phyloP scores from a whole-genome alignment of 106 monocot genomes.

The Gastrodia elata region DNA sequence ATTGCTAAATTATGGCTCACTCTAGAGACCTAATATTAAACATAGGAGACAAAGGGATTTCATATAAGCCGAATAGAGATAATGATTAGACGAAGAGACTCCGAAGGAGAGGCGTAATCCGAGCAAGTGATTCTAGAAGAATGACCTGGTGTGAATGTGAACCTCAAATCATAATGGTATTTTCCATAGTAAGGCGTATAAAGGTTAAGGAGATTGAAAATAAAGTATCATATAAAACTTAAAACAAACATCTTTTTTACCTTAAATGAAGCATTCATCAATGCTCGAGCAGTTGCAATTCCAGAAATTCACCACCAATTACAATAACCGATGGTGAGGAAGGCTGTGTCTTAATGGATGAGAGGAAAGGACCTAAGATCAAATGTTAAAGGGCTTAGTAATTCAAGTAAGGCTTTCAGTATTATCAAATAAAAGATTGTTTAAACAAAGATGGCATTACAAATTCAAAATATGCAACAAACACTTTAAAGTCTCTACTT shows the following conservation, averaged over 20 bases:
- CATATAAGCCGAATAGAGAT: no score
- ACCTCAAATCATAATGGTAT: neutral
- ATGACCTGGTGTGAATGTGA: conserved; percentile 41
- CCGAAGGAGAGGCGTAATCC: no score
- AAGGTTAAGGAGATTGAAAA: neutral
- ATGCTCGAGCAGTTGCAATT: conserved; percentile 74
- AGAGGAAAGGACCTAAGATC: conserved; percentile 50
- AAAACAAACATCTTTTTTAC: conserved; percentile 13
- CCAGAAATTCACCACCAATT: conserved; percentile 96
- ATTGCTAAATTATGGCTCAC: no score
- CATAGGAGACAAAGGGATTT: no score
- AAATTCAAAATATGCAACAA: neutral
- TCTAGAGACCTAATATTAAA: no score
- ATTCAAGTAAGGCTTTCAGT: neutral
- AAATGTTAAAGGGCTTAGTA: neutral
- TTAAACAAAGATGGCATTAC: no score
- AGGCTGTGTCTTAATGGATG: conserved; percentile 43
- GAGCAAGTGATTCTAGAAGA: conserved; percentile 75
- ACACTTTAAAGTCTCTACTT: neutral
- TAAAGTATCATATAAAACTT: neutral
- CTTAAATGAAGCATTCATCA: conserved; percentile 78
- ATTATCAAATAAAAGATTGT: neutral
- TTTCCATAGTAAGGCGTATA: neutral
- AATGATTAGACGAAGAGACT: no score
- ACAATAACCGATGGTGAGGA: conserved; percentile 78